phyloP scores from a whole-genome alignment of 345 rosid species.

The Hevea brasiliensis region DNA sequence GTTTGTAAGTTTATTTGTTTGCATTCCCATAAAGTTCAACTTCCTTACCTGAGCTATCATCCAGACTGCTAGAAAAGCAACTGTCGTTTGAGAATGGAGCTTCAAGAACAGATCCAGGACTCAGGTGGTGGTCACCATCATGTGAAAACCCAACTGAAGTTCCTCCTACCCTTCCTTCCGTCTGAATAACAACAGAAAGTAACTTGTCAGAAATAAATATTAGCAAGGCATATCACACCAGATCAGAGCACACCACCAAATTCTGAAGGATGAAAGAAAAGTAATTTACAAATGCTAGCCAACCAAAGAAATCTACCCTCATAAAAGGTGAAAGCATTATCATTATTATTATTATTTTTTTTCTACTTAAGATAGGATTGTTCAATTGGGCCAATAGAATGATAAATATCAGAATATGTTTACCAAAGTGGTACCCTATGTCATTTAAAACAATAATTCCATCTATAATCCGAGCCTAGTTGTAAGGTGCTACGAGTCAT shows the following conservation, averaged over 20 bases:
- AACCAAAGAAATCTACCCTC: neutral
- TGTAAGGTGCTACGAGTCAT: neutral
- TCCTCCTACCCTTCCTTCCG: conserved; percentile 30
- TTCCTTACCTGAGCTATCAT: conserved; percentile 63
- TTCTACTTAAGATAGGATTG: no score
- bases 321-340: neutral
- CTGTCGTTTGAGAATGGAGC: conserved; percentile 83
- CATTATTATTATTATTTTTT: neutral
- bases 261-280: neutral
- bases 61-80: conserved; percentile 70
- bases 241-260: neutral
- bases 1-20: neutral
- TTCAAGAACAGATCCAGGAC: conserved; percentile 92
- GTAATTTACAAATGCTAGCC: neutral
- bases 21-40: neutral
- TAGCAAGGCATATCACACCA: conserved; percentile 1
- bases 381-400: neutral
- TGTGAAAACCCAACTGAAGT: conserved; percentile 28
- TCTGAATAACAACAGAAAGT: conserved; percentile 30
- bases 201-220: conserved; percentile 11
- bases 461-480: neutral
- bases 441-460: no score
- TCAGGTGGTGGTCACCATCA: conserved; percentile 57
- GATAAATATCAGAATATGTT: conserved; percentile 3
- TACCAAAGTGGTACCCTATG: neutral